Conservation (phyloP, 2,329 filamentous ascomycete species). For the Ceratocystis huliohia region DNA sequence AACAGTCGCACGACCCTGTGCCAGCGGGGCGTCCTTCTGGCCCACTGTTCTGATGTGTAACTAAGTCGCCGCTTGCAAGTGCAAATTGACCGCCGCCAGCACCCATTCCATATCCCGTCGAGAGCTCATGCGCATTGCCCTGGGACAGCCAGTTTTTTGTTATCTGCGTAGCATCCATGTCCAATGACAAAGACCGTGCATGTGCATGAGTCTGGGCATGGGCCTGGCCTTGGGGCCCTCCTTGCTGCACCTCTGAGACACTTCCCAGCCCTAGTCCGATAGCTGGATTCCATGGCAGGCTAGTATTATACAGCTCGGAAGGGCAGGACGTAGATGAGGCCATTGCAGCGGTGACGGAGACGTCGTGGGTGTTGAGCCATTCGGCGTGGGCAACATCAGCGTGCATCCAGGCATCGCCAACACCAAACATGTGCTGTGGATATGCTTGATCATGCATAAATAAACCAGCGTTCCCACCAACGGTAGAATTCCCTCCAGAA, state of each 20-base stretch:
- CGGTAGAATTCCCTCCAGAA: neutral
- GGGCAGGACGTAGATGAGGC: neutral
- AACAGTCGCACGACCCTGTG: conserved; percentile 1
- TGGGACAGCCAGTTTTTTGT: conserved; percentile 25
- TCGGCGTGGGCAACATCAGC: conserved; percentile 25
- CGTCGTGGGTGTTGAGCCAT: neutral
- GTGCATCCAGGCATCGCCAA: conserved; percentile 10
- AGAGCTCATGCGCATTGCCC: conserved; percentile 21
- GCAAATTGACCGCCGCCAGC: neutral
- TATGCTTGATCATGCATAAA: conserved; percentile 13
- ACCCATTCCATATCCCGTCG: neutral
- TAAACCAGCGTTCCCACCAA: neutral
- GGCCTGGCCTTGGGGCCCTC: neutral
- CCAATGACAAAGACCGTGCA: conserved; percentile 28
- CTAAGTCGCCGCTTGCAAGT: neutral
- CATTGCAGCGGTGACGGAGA: neutral
- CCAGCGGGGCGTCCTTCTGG: neutral
- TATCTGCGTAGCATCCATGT: conserved; percentile 12
- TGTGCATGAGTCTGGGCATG: conserved; percentile 28
- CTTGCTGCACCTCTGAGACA: neutral
- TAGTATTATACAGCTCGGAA: conserved; percentile 29
- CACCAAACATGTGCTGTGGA: conserved; percentile 10
- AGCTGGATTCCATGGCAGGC: conserved; percentile 32
- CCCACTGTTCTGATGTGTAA: neutral
- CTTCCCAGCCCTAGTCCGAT: neutral